Percentiles rank a stretch among this genome's conserved stretches.
These are phyloP conservation scores for Rutstroemia sp. DNA, from an alignment of 2,329 filamentous ascomycete species.

Conservation along the genomic window DNA sequence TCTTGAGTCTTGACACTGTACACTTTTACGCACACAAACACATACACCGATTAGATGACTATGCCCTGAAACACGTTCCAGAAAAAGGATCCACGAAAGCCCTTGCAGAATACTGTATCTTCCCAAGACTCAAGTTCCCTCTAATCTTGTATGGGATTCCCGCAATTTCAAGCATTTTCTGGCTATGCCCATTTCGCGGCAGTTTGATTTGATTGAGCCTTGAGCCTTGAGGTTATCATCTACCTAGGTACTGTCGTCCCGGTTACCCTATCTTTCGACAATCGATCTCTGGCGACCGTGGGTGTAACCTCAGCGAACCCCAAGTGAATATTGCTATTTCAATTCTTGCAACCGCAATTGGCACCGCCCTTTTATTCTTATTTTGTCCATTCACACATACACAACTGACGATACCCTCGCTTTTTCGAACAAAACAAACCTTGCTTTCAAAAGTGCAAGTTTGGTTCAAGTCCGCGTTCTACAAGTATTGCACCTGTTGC, in stretches of 20 bases:
- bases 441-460: too few relatives aligned
- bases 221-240: background rate
- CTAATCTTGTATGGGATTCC: background rate
- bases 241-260: background rate
- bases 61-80: constrained; percentile 4
- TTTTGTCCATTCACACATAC: background rate
- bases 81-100: constrained; percentile 4
- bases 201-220: background rate
- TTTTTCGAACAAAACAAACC: too few relatives aligned
- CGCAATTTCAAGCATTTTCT: background rate
- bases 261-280: background rate
- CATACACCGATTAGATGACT: constrained; percentile 1
- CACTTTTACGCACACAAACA: background rate
- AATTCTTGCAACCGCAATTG: background rate
- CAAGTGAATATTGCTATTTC: background rate
- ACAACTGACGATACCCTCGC: background rate
- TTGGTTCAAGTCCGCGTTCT: background rate
- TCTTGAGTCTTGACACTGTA: background rate
- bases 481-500: background rate
- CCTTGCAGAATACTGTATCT: background rate
- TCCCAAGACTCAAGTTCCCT: background rate
- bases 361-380: background rate
- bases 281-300: too few relatives aligned
- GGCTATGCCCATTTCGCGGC: constrained; percentile 1
- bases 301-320: background rate